Evolutionary conservation across 805 yeast species (phyloP).

Genomic region (Komagataella ulmi): DNA sequence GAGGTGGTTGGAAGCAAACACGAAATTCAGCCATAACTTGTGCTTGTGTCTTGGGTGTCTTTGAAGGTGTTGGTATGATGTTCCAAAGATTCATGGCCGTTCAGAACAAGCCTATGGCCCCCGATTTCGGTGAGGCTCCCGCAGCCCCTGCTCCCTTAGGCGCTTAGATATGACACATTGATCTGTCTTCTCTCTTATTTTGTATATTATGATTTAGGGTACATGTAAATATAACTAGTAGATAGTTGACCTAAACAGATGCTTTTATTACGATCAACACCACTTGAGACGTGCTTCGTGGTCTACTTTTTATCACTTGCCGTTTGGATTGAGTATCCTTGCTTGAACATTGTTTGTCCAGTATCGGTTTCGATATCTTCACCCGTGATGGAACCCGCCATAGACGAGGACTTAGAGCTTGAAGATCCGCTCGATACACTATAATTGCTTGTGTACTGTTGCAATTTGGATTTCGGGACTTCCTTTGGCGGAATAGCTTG

Average conservation of each 20-base stretch:
- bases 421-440: background rate
- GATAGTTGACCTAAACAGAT: background rate
- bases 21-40: conserved; percentile 95
- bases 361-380: background rate
- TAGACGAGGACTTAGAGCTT: background rate
- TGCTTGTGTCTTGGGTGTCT: conserved; percentile 91
- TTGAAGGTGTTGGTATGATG: conserved; percentile 97
- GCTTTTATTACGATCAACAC: background rate
- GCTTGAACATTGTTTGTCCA: background rate
- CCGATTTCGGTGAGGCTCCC: conserved; percentile 34
- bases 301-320: background rate
- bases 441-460: background rate
- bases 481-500: background rate
- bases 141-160: conserved; percentile 12
- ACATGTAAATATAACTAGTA: background rate
- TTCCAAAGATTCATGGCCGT: conserved; percentile 82
- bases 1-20: conserved; percentile 98
- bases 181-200: background rate
- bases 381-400: background rate
- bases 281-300: background rate
- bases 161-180: conserved; percentile 6
- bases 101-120: conserved; percentile 62
- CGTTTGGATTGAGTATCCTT: background rate
- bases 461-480: background rate
- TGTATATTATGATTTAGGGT: conserved; percentile 1